A percentile compares a stretch with the other conserved stretches of the same genome.
phyloP scores from a whole-genome alignment of 129 eudicot genomes.

The Pulicaria dysenterica region DNA sequence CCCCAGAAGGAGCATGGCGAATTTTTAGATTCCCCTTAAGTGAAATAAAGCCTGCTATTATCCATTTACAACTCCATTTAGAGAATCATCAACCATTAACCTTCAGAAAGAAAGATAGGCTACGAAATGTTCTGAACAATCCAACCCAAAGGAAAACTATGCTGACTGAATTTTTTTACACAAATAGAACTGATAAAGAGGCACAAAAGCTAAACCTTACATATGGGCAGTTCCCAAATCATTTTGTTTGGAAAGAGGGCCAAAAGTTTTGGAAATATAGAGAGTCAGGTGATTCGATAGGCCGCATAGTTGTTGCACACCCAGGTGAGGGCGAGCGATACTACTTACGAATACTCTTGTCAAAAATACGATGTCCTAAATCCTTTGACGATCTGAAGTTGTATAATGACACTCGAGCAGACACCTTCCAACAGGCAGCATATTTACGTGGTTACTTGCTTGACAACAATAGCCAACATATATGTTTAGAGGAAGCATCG shows the following conservation, averaged over 20 bases:
- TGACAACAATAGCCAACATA: too few species aligned
- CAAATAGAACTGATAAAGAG: background rate
- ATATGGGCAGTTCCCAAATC: background rate
- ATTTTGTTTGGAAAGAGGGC: conserved; percentile 4
- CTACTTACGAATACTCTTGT: background rate
- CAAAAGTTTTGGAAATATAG: background rate
- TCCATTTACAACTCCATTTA: background rate
- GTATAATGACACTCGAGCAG: too few species aligned
- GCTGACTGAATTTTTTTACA: background rate
- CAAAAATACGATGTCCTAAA: background rate
- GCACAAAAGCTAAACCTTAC: background rate
- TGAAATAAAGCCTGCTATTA: background rate
- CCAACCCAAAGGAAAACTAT: background rate
- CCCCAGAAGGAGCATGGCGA: background rate
- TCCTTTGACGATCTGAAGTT: background rate
- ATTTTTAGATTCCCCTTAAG: background rate
- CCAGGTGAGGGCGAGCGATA: conserved; percentile 11
- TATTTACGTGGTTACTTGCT: too few species aligned
- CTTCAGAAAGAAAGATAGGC: background rate
- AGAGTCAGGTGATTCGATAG: background rate
- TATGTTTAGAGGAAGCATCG: too few species aligned
- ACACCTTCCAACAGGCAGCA: too few species aligned
- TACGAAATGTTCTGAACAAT: background rate
- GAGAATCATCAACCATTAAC: background rate
- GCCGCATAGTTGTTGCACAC: background rate